phyloP scores from a whole-genome alignment of 345 rosid species.

The Corymbia maculata region DNA sequence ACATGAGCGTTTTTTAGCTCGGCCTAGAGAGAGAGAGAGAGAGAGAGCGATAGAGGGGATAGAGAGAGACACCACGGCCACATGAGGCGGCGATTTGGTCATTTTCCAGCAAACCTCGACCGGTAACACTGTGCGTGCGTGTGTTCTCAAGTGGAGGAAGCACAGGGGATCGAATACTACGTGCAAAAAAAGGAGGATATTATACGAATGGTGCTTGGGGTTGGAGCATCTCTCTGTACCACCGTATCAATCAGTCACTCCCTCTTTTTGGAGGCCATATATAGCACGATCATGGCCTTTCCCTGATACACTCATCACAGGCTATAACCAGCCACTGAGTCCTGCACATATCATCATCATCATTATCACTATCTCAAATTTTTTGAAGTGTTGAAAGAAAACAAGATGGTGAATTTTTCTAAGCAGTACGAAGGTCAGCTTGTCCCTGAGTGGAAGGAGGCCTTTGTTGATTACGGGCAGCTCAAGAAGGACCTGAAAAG shows the following conservation, averaged over 20 bases:
- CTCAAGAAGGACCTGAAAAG: conserved; percentile 82
- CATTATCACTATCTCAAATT: not conserved
- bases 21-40: not conserved
- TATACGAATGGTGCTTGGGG: not conserved
- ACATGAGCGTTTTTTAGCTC: not conserved
- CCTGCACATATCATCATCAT: conserved; percentile 1
- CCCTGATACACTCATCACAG: not conserved
- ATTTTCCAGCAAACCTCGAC: not conserved
- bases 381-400: not conserved
- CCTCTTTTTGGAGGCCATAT: conserved; percentile 25
- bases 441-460: conserved; percentile 98
- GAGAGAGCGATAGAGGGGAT: not conserved
- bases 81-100: not conserved
- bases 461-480: conserved; percentile 87
- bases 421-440: conserved; percentile 91
- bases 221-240: conserved; percentile 55
- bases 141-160: conserved; percentile 2
- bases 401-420: conserved; percentile 74
- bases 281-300: conserved; percentile 19
- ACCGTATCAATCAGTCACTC: conserved; percentile 18
- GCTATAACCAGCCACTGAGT: not conserved
- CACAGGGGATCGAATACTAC: not conserved
- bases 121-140: not conserved
- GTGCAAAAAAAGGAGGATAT: not conserved
- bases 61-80: not conserved